phyloP scores from a whole-genome alignment of 257 asterid genomes.

The Solanum ossicruentum region DNA sequence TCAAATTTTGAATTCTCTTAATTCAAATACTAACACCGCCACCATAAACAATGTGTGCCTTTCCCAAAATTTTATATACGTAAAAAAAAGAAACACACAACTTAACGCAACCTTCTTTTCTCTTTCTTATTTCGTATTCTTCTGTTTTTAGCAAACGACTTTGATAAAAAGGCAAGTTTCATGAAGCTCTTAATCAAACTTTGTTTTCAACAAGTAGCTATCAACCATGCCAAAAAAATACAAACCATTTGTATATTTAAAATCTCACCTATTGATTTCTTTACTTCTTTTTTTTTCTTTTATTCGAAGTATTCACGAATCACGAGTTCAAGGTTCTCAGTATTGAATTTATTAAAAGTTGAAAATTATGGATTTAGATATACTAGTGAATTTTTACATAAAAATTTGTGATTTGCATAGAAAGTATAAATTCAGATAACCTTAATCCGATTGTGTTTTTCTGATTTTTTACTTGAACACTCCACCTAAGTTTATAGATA shows the following conservation, averaged over 20 bases:
- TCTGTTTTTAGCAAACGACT: slow-evolving; percentile 9
- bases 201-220: neutral
- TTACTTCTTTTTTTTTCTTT: too few relatives aligned
- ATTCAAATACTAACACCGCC: too few relatives aligned
- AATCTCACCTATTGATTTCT: neutral
- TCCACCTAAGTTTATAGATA: neutral
- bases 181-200: neutral
- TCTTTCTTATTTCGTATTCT: neutral
- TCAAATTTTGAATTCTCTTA: too few relatives aligned
- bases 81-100: neutral
- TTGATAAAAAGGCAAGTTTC: slow-evolving; percentile 9
- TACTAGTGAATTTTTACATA: neutral
- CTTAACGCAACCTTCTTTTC: neutral
- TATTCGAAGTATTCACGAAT: too few relatives aligned
- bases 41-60: too few relatives aligned
- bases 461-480: neutral
- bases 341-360: neutral
- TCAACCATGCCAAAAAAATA: neutral
- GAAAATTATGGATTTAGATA: neutral
- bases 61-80: neutral
- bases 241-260: neutral
- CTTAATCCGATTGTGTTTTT: neutral
- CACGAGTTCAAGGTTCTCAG: neutral
- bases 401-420: rapidly evolving
- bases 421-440: neutral